A percentile compares a stretch with the other conserved stretches of the same genome.
These are phyloP conservation scores for Talaromyces islandicus DNA, from an alignment of 2,329 filamentous ascomycete genomes.

Conservation along the genomic window DNA sequence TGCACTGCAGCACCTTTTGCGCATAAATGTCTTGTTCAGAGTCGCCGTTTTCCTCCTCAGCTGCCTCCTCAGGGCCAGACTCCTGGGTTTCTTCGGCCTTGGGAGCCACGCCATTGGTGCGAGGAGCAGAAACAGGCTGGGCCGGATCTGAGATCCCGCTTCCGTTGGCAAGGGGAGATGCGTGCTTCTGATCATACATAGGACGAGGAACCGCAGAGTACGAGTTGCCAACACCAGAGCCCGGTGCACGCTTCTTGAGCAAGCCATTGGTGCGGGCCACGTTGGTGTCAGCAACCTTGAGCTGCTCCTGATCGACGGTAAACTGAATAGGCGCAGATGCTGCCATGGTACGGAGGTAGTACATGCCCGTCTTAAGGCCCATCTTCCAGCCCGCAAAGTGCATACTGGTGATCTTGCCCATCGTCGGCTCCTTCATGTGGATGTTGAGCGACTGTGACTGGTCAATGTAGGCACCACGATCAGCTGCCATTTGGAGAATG, in stretches of 20 bases:
- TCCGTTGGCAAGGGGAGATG: constrained; percentile 27
- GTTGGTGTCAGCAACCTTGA: constrained; percentile 79
- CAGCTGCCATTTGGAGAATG: constrained; percentile 95
- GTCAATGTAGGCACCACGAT: constrained; percentile 97
- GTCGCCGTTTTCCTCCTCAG: constrained; percentile 61
- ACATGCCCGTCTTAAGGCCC: constrained; percentile 99
- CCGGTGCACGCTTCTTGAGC: constrained; percentile 64
- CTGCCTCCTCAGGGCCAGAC: constrained; percentile 59
- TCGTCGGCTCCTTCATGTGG: constrained; percentile 97
- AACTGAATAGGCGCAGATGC: constrained; percentile 97
- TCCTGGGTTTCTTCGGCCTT: constrained; percentile 55
- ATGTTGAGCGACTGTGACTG: constrained; percentile 99
- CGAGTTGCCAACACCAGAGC: constrained; percentile 48
- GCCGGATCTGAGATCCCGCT: constrained; percentile 36
- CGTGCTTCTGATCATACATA: constrained; percentile 55
- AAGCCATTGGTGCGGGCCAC: constrained; percentile 55
- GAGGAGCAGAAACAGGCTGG: constrained; percentile 28
- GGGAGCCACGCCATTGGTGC: constrained; percentile 62
- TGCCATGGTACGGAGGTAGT: constrained; percentile 97
- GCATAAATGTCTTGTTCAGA: constrained; percentile 92
- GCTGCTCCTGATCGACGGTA: constrained; percentile 93
- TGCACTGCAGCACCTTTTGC: constrained; percentile 84
- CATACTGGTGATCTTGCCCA: constrained; percentile 99
- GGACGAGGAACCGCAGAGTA: constrained; percentile 60
- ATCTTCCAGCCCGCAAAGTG: constrained; percentile 99